Percentiles rank a stretch among this genome's conserved stretches.
Conservation (phyloP, 768 basidiomycete genomes). For the Pisolithus albus region DNA sequence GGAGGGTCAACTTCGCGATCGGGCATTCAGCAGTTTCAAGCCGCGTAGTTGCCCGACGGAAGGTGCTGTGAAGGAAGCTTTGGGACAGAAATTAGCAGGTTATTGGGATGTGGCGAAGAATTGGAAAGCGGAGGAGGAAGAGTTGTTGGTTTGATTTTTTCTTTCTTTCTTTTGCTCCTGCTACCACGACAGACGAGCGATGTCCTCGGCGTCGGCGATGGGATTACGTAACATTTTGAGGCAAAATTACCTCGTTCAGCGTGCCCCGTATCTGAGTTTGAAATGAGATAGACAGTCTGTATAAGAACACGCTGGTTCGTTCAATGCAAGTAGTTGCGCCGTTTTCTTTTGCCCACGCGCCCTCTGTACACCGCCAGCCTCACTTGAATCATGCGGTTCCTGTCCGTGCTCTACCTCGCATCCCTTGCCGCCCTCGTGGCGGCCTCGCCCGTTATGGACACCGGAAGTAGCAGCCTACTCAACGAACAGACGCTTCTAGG, state of each 20-base stretch:
- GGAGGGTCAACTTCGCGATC: slow-evolving; percentile 85
- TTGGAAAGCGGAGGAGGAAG: slow-evolving; percentile 78
- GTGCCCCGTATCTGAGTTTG: too few species aligned
- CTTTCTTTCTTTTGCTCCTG: too few species aligned
- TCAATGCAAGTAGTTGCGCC: too few species aligned
- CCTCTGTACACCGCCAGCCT: too few species aligned
- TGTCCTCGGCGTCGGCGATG: too few species aligned
- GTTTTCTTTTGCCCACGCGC: too few species aligned
- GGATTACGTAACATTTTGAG: too few species aligned
- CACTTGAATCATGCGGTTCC: neutral
- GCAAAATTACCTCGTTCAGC: too few species aligned
- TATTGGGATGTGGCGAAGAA: slow-evolving; percentile 96
- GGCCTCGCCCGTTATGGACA: slow-evolving; percentile 1
- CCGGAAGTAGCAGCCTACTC: neutral
- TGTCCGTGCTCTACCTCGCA: neutral
- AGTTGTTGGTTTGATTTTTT: slow-evolving; percentile 51
- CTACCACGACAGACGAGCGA: too few species aligned
- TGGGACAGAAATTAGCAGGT: slow-evolving; percentile 79
- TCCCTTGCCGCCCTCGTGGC: neutral
- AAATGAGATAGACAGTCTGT: too few species aligned
- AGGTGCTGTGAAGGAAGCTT: slow-evolving; percentile 71
- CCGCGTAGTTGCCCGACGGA: slow-evolving; percentile 82
- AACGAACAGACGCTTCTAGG: slow-evolving; percentile 2
- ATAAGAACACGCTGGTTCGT: too few species aligned
- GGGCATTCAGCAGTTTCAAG: slow-evolving; percentile 73